phyloP scores from a whole-genome alignment of 108 stramenopile species.

The Epithemia pelagica region DNA sequence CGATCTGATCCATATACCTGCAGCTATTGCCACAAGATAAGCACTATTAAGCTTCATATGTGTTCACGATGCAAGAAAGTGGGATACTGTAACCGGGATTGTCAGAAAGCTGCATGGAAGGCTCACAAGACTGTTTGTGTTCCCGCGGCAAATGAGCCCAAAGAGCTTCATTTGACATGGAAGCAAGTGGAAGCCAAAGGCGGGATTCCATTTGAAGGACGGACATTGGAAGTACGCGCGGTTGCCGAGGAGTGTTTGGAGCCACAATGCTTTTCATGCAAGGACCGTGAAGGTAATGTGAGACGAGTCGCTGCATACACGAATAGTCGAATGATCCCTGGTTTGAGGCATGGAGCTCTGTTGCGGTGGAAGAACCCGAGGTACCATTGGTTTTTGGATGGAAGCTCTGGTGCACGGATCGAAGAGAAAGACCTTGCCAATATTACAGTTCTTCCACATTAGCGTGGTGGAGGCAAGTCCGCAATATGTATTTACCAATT shows the following conservation, averaged over 20 bases:
- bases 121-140: conserved; percentile 31
- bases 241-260: conserved; percentile 25
- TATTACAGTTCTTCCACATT: too few species aligned
- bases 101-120: conserved; percentile 28
- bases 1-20: conserved; percentile 20
- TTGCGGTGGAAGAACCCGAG: conserved; percentile 33
- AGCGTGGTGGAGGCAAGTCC: too few species aligned
- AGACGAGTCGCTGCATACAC: conserved; percentile 26
- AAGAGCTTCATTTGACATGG: conserved; percentile 18
- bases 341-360: conserved; percentile 13
- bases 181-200: conserved; percentile 28
- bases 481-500: too few species aligned
- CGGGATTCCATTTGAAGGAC: conserved; percentile 16
- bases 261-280: conserved; percentile 25
- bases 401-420: conserved; percentile 26
- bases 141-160: neutral
- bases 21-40: conserved; percentile 22
- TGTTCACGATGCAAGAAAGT: conserved; percentile 30
- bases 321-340: conserved; percentile 20
- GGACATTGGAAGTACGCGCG: conserved; percentile 27
- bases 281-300: conserved; percentile 24
- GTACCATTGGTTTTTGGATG: conserved; percentile 30
- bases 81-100: conserved; percentile 24
- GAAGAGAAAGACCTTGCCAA: conserved; percentile 29
- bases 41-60: conserved; percentile 13